A percentile compares a stretch with the other conserved stretches of the same genome.
Conservation (phyloP, 306 rosid genomes). For the Quercus rubra region DNA sequence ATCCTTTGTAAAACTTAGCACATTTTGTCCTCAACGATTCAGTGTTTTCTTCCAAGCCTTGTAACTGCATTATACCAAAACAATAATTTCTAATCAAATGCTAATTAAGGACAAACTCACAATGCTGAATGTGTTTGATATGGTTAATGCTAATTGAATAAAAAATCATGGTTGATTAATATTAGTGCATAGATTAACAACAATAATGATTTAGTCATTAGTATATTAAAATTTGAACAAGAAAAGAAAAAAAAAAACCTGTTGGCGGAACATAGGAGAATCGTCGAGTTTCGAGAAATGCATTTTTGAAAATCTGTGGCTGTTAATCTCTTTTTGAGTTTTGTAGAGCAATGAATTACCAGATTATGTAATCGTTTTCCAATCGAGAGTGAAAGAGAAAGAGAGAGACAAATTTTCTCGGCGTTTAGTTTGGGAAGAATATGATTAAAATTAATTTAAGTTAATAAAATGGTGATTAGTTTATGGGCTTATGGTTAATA, state of each 20-base stretch:
- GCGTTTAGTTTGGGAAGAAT: neutral
- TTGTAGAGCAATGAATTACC: conserved; percentile 9
- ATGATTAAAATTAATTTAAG: too few relatives aligned
- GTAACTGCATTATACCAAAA: conserved; percentile 58
- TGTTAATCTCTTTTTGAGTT: neutral
- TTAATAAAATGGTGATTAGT: neutral
- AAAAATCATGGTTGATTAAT: too few relatives aligned
- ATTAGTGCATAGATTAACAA: too few relatives aligned
- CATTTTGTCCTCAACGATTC: conserved; percentile 75
- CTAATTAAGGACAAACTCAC: too few relatives aligned
- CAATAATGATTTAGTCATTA: too few relatives aligned
- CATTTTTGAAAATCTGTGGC: conserved; percentile 21
- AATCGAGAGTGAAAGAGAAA: neutral
- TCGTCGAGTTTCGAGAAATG: conserved; percentile 52
- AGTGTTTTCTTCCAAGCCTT: conserved; percentile 84
- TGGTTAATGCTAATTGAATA: too few relatives aligned
- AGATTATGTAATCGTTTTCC: neutral
- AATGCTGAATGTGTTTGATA: too few relatives aligned
- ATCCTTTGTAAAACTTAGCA: conserved; percentile 78
- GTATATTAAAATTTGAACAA: too few relatives aligned
- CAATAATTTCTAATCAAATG: neutral
- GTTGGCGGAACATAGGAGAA: conserved; percentile 61
- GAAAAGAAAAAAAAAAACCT: conserved; percentile 21
- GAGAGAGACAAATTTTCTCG: too few relatives aligned
- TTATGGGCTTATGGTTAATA: neutral